Evolutionary conservation across 768 basidiomycete species (phyloP).

Genomic region (Pisolithus albus): DNA sequence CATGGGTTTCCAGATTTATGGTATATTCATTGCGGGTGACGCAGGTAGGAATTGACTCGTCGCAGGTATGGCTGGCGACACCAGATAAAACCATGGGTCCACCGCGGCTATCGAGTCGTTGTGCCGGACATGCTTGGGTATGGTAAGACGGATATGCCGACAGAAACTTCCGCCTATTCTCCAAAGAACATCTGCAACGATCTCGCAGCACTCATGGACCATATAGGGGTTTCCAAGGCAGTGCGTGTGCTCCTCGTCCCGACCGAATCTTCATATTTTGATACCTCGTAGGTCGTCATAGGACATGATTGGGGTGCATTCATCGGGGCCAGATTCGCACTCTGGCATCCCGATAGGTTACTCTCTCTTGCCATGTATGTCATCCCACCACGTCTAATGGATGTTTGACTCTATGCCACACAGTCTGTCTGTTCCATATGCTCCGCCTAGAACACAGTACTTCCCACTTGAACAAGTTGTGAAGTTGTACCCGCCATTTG

Average conservation of each 20-base stretch:
- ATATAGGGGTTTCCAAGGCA: constrained; percentile 43
- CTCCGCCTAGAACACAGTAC: constrained; percentile 47
- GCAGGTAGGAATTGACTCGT: too few relatives aligned
- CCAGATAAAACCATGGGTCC: constrained; percentile 67
- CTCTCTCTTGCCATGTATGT: constrained; percentile 53
- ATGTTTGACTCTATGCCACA: constrained; percentile 1
- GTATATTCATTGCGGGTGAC: constrained; percentile 13
- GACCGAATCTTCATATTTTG: neutral
- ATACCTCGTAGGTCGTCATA: constrained; percentile 44
- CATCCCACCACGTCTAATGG: constrained; percentile 2
- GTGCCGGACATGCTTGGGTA: constrained; percentile 51
- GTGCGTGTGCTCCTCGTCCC: constrained; percentile 33
- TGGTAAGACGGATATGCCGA: constrained; percentile 56
- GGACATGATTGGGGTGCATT: constrained; percentile 81
- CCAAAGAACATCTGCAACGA: constrained; percentile 55
- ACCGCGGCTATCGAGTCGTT: constrained; percentile 54
- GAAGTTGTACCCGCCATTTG: constrained; percentile 46
- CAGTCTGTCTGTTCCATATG: constrained; percentile 64
- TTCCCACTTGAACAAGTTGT: constrained; percentile 47
- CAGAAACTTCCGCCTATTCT: constrained; percentile 48
- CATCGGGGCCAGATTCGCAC: constrained; percentile 56
- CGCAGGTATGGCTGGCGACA: constrained; percentile 68
- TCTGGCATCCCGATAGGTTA: constrained; percentile 65
- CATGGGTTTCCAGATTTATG: constrained; percentile 76
- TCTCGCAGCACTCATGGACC: constrained; percentile 58